Conservation (phyloP, 176 grass and related monocot species). For the Rhynchospora breviuscula region DNA sequence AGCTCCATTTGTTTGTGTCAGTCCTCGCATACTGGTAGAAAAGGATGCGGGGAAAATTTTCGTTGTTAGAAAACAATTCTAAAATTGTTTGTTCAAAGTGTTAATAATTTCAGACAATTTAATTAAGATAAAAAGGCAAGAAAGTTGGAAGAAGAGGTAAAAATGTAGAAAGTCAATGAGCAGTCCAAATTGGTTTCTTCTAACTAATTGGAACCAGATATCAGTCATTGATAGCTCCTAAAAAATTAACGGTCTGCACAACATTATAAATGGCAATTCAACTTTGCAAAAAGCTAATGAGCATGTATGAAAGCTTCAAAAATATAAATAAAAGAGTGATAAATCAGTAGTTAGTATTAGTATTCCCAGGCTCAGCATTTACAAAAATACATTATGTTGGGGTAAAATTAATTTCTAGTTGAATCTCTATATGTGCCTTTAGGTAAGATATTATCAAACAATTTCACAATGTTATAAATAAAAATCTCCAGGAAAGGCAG, state of each 20-base stretch:
- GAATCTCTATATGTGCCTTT: not conserved
- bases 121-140: not conserved
- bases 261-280: not conserved
- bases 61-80: slow-evolving; percentile 20
- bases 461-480: not conserved
- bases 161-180: slow-evolving; percentile 2
- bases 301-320: not conserved
- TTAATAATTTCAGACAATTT: not conserved
- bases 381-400: not conserved
- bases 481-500: not conserved
- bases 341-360: not conserved
- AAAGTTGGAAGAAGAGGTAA: not conserved
- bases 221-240: not conserved
- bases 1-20: slow-evolving; percentile 64
- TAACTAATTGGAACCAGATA: not conserved
- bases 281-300: not conserved
- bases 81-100: not conserved
- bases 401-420: not conserved
- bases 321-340: not conserved
- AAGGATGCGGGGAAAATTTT: not conserved
- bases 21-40: slow-evolving; percentile 52
- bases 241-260: not conserved
- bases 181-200: not conserved
- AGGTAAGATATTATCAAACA: not conserved
- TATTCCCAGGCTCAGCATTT: not conserved